Conservation (phyloP, 768 basidiomycete species). For the Tephrocybe sp. region DNA sequence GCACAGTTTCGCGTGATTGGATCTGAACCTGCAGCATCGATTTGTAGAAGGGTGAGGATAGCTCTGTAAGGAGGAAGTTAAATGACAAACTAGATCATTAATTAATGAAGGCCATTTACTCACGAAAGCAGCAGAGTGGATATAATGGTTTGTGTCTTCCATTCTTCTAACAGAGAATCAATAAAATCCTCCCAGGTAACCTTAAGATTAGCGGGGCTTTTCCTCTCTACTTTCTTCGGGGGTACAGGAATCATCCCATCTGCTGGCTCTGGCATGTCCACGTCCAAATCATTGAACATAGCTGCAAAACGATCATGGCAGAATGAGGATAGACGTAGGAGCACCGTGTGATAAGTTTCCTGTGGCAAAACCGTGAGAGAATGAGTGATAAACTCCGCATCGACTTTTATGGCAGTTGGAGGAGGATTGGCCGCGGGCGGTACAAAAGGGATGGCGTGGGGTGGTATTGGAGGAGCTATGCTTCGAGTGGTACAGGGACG, state of each 20-base stretch:
- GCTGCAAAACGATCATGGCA: constrained; percentile 78
- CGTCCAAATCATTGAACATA: constrained; percentile 71
- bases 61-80: too few species aligned
- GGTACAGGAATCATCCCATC: constrained; percentile 27
- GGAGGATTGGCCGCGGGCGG: too few species aligned
- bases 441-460: too few species aligned
- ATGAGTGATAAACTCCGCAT: too few species aligned
- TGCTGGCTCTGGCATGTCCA: constrained; percentile 66
- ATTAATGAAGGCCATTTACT: not conserved
- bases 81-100: too few species aligned
- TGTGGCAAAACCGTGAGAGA: too few species aligned
- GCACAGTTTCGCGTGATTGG: constrained; percentile 36
- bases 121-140: constrained; percentile 20
- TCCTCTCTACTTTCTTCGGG: constrained; percentile 22
- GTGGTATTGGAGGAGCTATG: too few species aligned
- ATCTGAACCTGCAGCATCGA: constrained; percentile 37
- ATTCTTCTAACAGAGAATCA: constrained; percentile 19
- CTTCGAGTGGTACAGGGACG: too few species aligned
- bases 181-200: constrained; percentile 25
- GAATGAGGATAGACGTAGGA: constrained; percentile 65
- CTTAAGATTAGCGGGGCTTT: constrained; percentile 33
- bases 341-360: constrained; percentile 14
- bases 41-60: constrained; percentile 21
- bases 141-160: constrained; percentile 18
- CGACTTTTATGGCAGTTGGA: too few species aligned